Conservation (phyloP, 495 filamentous ascomycete genomes). For the Tirmania nivea region DNA sequence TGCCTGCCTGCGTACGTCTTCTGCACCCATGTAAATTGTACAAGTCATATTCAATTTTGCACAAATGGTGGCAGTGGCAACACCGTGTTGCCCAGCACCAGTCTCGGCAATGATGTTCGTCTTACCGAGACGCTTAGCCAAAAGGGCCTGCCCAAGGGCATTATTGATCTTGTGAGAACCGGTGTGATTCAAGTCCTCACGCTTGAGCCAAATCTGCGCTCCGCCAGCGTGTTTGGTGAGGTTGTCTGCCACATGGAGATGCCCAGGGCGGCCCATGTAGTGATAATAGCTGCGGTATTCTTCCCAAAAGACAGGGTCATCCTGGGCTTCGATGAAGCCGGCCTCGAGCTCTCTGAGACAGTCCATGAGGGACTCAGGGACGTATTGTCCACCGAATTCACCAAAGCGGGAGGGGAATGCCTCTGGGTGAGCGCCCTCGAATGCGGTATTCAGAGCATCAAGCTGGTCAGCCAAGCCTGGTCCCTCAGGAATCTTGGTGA, state of each 20-base stretch:
- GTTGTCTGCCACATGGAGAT: conserved; percentile 68
- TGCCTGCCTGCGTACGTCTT: conserved; percentile 81
- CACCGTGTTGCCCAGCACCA: conserved; percentile 90
- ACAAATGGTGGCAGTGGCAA: conserved; percentile 86
- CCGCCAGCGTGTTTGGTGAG: conserved; percentile 75
- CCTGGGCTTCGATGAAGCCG: conserved; percentile 68
- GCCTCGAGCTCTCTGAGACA: conserved; percentile 75
- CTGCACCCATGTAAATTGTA: conserved; percentile 83
- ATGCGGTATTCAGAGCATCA: conserved; percentile 41
- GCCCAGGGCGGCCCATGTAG: conserved; percentile 89
- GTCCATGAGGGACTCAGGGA: conserved; percentile 94
- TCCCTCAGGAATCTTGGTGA: conserved; percentile 34
- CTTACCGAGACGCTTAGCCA: conserved; percentile 67
- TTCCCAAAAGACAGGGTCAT: conserved; percentile 87
- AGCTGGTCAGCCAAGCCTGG: conserved; percentile 50
- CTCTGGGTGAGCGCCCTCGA: conserved; percentile 16
- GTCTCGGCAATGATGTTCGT: conserved; percentile 90
- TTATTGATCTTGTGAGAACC: conserved; percentile 95
- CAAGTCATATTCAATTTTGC: conserved; percentile 93
- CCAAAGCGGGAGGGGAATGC: conserved; percentile 59
- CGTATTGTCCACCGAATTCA: conserved; percentile 96
- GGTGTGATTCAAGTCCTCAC: conserved; percentile 80
- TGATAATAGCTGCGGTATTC: conserved; percentile 93
- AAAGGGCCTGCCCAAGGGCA: conserved; percentile 67
- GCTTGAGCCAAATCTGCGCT: conserved; percentile 86